Base-by-base conservation (phyloP, 768 basidiomycete species). In the Tricholoma hemisulphureum region DNA sequence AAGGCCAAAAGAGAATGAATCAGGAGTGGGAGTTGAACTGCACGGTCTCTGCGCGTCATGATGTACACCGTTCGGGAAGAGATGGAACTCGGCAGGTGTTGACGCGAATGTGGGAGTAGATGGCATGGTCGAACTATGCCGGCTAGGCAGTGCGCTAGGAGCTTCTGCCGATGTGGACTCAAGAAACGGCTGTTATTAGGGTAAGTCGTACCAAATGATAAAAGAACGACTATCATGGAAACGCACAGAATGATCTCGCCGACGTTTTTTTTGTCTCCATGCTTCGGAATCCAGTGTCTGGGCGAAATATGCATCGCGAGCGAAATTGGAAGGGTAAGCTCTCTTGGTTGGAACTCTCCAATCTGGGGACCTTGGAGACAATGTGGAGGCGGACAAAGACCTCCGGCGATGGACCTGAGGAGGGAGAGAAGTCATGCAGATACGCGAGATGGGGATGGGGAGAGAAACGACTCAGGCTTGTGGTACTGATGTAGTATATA, bases 201-300 rank as follows among this genome's bases (percentile, higher is more conserved):
- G 54, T 45, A 46, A 55, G 65, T 46, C 51, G 18, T 24, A 21
- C 35, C 37, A 58, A 14, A 53, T 28, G 54, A 60, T 46, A 37
- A 28, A 29, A 57, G 51, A 29, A 18, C 32, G 50, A 28, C 32
- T 23, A 56, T 21, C 2, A 43, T 43, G 67, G 82, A 63, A 63
- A 85, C 85, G 18, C 78, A 74, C 45, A 70, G 46, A 57, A 58
- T 82, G 79, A 54, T 78, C 69, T 21, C 83, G 81, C 29, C 78
- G 77, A 53, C 82, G 73, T 65, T 88, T 88, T 24, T 80, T 79
- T 55, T 77, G 76, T 58, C 80, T 72, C 79, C 81, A 83, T 24
- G 71, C 65, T 59, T 85, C 84, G 26, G 81, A 70, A 64, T 81
- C 82, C 78, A 79, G 81, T 68, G 75, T 82, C 55, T 77, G 77